Percentiles rank a stretch among this genome's conserved stretches.
Evolutionary conservation across 2,329 filamentous ascomycete species (phyloP).

Genomic region (Drechslera avenae): DNA sequence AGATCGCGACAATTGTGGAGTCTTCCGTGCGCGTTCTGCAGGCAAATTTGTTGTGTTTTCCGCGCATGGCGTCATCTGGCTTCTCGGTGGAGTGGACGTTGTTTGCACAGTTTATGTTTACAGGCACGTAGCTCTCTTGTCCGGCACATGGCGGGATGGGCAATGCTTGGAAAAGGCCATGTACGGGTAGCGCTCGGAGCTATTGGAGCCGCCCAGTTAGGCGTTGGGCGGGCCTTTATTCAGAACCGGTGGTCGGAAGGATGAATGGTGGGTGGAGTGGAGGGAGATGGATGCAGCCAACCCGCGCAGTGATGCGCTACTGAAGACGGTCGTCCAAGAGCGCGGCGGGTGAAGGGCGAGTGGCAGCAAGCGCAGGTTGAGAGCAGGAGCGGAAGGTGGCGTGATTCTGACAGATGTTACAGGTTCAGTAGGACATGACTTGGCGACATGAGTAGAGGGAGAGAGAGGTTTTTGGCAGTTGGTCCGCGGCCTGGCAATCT

Average conservation of each 20-base stretch:
- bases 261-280: not conserved
- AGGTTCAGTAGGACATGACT: not conserved
- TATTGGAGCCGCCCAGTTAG: slow-evolving; percentile 9
- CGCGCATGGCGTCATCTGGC: slow-evolving; percentile 12
- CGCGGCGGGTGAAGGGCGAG: not conserved
- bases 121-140: not conserved
- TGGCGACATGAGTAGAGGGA: slow-evolving; percentile 1
- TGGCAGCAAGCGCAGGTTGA: not conserved
- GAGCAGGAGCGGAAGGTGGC: not conserved
- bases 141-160: slow-evolving; percentile 1
- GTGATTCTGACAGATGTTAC: not conserved
- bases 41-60: slow-evolving; percentile 10
- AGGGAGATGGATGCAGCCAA: slow-evolving; percentile 2
- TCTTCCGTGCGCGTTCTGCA: slow-evolving; percentile 3
- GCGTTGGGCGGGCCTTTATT: slow-evolving; percentile 7
- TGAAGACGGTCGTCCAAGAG: not conserved
- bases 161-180: slow-evolving; percentile 6
- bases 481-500: not conserved
- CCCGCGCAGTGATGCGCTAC: not conserved
- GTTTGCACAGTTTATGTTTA: not conserved
- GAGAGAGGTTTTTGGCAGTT: not conserved
- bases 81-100: not conserved
- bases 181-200: slow-evolving; percentile 3
- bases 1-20: slow-evolving; percentile 14
- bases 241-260: not conserved